These are phyloP conservation scores for Trichomonas gallinae DNA, from an alignment of 208 protist genomes.

Conservation along the genomic window DNA sequence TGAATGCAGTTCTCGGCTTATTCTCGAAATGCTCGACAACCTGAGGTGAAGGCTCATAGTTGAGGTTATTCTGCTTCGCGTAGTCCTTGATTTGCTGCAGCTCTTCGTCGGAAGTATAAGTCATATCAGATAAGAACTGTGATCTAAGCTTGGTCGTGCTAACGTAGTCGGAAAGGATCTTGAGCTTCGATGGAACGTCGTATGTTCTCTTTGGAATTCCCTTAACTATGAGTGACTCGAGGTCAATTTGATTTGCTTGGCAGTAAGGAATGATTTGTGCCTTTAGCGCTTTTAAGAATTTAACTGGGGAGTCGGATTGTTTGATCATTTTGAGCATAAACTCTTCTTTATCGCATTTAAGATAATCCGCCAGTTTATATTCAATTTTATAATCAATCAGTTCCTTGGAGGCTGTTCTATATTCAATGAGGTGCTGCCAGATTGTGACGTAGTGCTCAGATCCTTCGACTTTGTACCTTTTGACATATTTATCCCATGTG, in stretches of 20 bases:
- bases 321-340: neutral
- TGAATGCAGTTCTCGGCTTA: neutral
- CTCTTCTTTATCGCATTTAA: neutral
- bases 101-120: neutral
- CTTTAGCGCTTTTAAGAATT: neutral
- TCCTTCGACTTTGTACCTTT: neutral
- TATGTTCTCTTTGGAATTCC: neutral
- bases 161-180: neutral
- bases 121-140: neutral
- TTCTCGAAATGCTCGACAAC: too few species aligned
- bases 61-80: neutral
- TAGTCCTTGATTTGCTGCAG: neutral
- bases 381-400: neutral
- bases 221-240: neutral
- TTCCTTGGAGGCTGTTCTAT: neutral
- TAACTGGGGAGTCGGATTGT: too few species aligned
- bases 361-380: neutral
- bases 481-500: neutral
- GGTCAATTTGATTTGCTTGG: neutral
- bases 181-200: neutral
- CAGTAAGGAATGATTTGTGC: neutral
- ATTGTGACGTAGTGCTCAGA: neutral
- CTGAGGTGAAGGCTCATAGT: neutral
- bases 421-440: neutral
- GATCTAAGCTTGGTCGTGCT: neutral